Percentiles rank a stretch among this genome's conserved stretches.
Evolutionary conservation across 2,329 filamentous ascomycete genomes (phyloP).

Genomic region (Byssothecium circinans): DNA sequence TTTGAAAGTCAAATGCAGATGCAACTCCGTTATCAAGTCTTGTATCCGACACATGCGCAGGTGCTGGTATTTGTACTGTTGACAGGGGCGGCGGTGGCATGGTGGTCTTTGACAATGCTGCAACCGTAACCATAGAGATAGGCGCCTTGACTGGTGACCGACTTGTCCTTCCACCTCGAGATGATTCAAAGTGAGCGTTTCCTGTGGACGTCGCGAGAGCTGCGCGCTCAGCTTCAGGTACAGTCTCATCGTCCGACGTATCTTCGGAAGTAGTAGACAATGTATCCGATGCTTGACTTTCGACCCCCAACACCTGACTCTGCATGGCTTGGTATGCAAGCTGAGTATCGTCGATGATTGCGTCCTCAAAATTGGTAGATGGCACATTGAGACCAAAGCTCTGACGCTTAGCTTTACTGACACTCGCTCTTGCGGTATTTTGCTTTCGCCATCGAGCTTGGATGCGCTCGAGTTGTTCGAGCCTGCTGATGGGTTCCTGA

Average conservation of each 20-base stretch:
- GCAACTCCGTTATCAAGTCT: not conserved
- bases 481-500: conserved; percentile 17
- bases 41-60: not conserved
- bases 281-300: conserved; percentile 45
- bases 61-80: not conserved
- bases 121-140: not conserved
- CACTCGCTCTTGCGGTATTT: conserved; percentile 12
- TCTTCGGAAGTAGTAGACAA: conserved; percentile 25
- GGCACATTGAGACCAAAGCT: not conserved
- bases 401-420: not conserved
- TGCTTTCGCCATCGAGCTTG: conserved; percentile 27
- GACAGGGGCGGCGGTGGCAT: not conserved
- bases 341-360: conserved; percentile 49
- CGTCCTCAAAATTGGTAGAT: not conserved
- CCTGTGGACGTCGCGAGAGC: not conserved
- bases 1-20: conserved; percentile 24
- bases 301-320: conserved; percentile 41
- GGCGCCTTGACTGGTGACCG: not conserved
- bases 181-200: not conserved
- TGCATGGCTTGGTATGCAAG: conserved; percentile 45
- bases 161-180: not conserved
- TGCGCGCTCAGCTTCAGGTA: not conserved
- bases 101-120: not conserved
- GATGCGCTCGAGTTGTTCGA: conserved; percentile 31
- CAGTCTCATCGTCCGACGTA: not conserved